A percentile compares a stretch with the other conserved stretches of the same genome.
Evolutionary conservation across 441 rosid genomes (phyloP).

Genomic region (Erysimum pusillum): DNA sequence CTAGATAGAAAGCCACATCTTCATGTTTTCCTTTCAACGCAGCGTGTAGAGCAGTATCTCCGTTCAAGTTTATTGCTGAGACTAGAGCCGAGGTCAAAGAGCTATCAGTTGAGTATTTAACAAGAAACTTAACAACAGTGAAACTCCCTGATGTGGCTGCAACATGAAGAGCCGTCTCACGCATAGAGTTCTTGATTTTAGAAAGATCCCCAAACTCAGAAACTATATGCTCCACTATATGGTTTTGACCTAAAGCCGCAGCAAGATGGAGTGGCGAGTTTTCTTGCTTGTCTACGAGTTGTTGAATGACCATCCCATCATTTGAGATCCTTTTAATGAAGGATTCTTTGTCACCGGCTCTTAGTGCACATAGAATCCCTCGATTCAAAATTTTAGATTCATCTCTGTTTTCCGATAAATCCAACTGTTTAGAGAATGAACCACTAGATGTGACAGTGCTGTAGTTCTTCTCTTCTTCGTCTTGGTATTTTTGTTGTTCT

Average conservation of each 20-base stretch:
- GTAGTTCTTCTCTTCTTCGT: too few relatives aligned
- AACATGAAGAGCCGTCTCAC: background rate
- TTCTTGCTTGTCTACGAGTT: background rate
- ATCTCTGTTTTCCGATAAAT: too few relatives aligned
- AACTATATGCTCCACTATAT: background rate
- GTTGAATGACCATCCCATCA: background rate
- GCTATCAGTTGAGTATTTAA: too few relatives aligned
- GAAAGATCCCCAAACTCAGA: background rate
- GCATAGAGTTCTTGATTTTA: background rate
- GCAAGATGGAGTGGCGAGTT: constrained; percentile 22
- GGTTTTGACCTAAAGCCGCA: constrained; percentile 10
- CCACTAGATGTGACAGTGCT: too few relatives aligned
- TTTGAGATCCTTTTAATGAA: background rate
- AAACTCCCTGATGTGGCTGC: background rate
- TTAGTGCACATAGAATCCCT: constrained; percentile 1
- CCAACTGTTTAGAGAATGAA: too few relatives aligned
- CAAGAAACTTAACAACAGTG: background rate
- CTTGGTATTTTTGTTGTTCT: too few relatives aligned
- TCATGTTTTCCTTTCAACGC: constrained; percentile 5
- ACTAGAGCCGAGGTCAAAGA: too few relatives aligned
- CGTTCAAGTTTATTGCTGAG: background rate
- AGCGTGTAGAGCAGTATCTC: constrained; percentile 20
- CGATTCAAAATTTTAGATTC: background rate
- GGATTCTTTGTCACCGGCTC: constrained; percentile 25
- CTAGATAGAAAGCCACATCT: background rate